phyloP scores from a whole-genome alignment of 352 stramenopile genomes.

The Blastocystis sp. region DNA sequence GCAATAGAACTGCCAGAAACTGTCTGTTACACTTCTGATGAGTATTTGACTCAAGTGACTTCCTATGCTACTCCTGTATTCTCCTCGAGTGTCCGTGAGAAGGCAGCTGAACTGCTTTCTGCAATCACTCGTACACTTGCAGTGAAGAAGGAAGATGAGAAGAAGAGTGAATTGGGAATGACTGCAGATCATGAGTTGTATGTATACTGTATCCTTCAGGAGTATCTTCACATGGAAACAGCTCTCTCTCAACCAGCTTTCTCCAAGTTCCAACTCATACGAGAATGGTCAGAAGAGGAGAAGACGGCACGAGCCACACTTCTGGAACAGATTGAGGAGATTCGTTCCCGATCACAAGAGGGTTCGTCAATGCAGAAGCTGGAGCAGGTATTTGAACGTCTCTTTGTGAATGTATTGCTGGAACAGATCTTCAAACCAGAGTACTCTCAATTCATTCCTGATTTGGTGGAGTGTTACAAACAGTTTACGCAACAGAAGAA shows the following conservation, averaged over 20 bases:
- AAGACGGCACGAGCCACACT: not conserved
- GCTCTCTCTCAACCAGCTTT: not conserved
- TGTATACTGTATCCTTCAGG: not conserved
- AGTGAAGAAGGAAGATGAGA: not conserved
- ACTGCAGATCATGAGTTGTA: not conserved
- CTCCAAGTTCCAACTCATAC: not conserved
- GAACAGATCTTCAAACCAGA: not conserved
- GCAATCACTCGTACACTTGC: not conserved
- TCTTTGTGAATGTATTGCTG: slow-evolving; percentile 12
- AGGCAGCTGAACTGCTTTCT: not conserved
- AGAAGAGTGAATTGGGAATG: not conserved
- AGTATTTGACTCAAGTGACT: not conserved
- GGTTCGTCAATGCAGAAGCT: not conserved
- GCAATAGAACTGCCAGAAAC: not conserved
- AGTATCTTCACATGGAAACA: not conserved
- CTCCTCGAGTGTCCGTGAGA: not conserved
- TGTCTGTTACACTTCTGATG: not conserved
- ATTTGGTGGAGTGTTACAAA: slow-evolving; percentile 7
- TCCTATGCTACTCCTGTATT: not conserved
- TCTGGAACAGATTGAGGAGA: not conserved
- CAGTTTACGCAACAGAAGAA: not conserved
- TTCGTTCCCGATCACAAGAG: not conserved
- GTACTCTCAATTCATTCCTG: slow-evolving; percentile 32
- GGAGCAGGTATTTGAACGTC: not conserved
- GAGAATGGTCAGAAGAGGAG: not conserved